Evolutionary conservation across 73 alveolate species (phyloP).

Genomic region (Uronychia binucleata): DNA sequence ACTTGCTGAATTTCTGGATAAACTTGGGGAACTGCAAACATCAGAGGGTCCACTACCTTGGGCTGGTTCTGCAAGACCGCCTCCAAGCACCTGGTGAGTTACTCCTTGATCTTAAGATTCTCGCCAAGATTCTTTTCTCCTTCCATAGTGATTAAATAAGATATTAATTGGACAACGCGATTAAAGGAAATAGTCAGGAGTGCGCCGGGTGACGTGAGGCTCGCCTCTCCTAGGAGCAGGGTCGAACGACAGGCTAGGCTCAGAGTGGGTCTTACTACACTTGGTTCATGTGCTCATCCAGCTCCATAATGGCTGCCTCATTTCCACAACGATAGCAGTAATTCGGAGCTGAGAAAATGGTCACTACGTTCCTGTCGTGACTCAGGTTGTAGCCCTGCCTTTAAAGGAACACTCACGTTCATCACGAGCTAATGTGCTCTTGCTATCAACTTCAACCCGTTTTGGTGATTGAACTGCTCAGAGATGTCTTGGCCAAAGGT

Average conservation of each 20-base stretch:
- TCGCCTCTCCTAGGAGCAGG: slow-evolving; percentile 94
- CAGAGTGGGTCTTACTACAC: slow-evolving; percentile 9
- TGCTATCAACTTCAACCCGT: slow-evolving; percentile 49
- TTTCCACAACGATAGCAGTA: too few species aligned
- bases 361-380: slow-evolving; percentile 69
- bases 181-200: slow-evolving; percentile 86
- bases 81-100: too few species aligned
- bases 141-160: too few species aligned
- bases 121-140: too few species aligned
- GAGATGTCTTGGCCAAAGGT: slow-evolving; percentile 94
- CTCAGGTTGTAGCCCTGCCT: too few species aligned
- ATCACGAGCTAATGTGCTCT: slow-evolving; percentile 72
- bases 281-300: slow-evolving; percentile 70
- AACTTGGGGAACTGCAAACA: not conserved
- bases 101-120: too few species aligned
- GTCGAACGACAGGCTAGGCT: slow-evolving; percentile 67
- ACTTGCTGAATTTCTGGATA: not conserved
- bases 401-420: slow-evolving; percentile 52
- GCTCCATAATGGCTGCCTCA: slow-evolving; percentile 67
- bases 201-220: slow-evolving; percentile 75
- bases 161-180: not conserved
- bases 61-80: too few species aligned
- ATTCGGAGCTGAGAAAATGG: slow-evolving; percentile 83
- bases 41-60: too few species aligned
- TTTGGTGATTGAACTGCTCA: slow-evolving; percentile 81